Conservation (phyloP, 352 stramenopile genomes). For the Phytophthora hybrid region DNA sequence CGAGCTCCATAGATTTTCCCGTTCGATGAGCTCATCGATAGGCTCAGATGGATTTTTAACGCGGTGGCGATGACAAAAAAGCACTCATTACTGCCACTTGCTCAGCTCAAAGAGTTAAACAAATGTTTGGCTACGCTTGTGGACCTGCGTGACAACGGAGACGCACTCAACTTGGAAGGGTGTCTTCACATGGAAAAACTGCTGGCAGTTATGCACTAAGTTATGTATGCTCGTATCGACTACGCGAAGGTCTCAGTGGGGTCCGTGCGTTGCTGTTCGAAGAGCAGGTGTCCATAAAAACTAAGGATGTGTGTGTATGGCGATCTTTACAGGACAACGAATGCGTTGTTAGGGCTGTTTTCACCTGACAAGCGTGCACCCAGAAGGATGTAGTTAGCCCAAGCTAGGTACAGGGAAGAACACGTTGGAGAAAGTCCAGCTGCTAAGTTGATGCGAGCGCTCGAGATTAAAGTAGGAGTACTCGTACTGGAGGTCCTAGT, state of each 20-base stretch:
- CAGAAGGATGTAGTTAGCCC: conserved; percentile 2
- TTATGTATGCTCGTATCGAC: conserved; percentile 25
- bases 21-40: conserved; percentile 30
- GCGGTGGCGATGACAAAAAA: conserved; percentile 19
- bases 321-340: conserved; percentile 3
- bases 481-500: conserved; percentile 26
- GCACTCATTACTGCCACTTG: conserved; percentile 13
- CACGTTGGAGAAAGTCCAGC: conserved; percentile 4
- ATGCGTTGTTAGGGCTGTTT: conserved; percentile 24
- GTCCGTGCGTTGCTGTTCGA: conserved; percentile 3
- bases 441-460: conserved; percentile 12
- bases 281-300: background rate
- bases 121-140: conserved; percentile 16
- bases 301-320: conserved; percentile 5
- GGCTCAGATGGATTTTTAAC: conserved; percentile 26
- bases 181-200: conserved; percentile 33
- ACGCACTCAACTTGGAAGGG: conserved; percentile 22
- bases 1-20: too few species aligned
- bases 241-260: conserved; percentile 24
- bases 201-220: conserved; percentile 19
- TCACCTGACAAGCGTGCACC: conserved; percentile 17
- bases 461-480: conserved; percentile 23
- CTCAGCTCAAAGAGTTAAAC: conserved; percentile 21
- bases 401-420: conserved; percentile 16
- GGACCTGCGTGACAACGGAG: conserved; percentile 16